These are phyloP conservation scores for Heterococcus sp. DNA, from an alignment of 108 stramenopile species.

Conservation along the genomic window DNA sequence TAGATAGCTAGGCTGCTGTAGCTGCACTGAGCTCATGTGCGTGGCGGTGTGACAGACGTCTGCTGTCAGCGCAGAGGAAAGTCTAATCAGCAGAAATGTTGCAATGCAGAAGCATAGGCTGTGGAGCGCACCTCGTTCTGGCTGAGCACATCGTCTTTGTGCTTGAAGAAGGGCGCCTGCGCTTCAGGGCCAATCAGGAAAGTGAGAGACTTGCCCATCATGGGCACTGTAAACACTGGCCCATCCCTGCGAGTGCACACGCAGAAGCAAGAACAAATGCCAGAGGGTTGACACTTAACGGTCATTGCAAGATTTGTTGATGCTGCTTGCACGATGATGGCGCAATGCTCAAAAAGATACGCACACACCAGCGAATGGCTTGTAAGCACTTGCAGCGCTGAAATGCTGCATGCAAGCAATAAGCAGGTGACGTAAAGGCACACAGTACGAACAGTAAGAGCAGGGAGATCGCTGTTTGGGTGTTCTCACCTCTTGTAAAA, in stretches of 20 bases:
- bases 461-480: neutral
- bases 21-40: too few relatives aligned
- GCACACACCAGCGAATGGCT: neutral
- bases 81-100: neutral
- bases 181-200: slow-evolving; percentile 96
- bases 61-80: too few relatives aligned
- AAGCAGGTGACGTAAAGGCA: neutral
- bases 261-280: neutral
- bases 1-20: too few relatives aligned
- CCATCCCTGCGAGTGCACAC: slow-evolving; percentile 66
- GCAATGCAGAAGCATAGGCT: slow-evolving; percentile 41
- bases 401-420: neutral
- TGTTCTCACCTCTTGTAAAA: slow-evolving; percentile 45
- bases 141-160: slow-evolving; percentile 78
- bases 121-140: slow-evolving; percentile 80
- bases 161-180: slow-evolving; percentile 89
- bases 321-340: neutral
- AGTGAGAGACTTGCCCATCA: slow-evolving; percentile 84
- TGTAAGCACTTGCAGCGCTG: neutral
- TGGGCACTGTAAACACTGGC: slow-evolving; percentile 83
- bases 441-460: neutral
- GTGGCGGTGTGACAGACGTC: too few relatives aligned
- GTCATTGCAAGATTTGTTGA: neutral
- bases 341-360: neutral
- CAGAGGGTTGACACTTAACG: neutral